Conservation (phyloP, 768 basidiomycete species). For the Lentinula guzmanii region DNA sequence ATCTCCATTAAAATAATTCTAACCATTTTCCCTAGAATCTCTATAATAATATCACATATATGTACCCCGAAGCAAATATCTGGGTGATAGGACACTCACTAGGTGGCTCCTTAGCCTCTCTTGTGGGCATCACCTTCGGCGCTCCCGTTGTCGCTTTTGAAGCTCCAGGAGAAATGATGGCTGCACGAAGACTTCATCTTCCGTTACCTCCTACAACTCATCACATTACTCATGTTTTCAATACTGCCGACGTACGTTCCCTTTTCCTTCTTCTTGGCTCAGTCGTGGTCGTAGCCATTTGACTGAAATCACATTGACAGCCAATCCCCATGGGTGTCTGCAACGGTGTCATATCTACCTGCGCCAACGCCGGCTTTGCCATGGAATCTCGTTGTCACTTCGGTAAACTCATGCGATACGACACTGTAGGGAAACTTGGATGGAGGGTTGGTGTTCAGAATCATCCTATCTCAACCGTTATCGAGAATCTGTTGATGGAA, state of each 20-base stretch:
- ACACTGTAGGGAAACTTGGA: constrained; percentile 73
- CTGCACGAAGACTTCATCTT: constrained; percentile 77
- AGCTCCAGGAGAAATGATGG: constrained; percentile 66
- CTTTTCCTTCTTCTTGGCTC: not conserved
- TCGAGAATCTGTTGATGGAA: constrained; percentile 47
- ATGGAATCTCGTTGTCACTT: constrained; percentile 87
- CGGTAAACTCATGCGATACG: constrained; percentile 77
- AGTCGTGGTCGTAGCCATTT: constrained; percentile 4
- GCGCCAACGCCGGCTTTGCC: constrained; percentile 67
- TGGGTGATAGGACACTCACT: constrained; percentile 88
- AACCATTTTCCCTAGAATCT: constrained; percentile 54
- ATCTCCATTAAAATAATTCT: constrained; percentile 2
- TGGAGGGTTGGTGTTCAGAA: constrained; percentile 76
- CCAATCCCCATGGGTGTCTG: constrained; percentile 87
- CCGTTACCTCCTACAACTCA: constrained; percentile 53
- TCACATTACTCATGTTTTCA: constrained; percentile 83
- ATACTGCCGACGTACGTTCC: constrained; percentile 71
- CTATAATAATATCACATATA: constrained; percentile 85
- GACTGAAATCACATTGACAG: constrained; percentile 15
- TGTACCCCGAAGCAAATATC: constrained; percentile 87
- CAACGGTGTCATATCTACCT: constrained; percentile 55
- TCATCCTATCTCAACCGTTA: constrained; percentile 64
- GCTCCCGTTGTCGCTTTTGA: constrained; percentile 88
- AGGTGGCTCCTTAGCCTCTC: constrained; percentile 79
- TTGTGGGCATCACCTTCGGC: constrained; percentile 90